phyloP scores from a whole-genome alignment of 2,329 filamentous ascomycete genomes.

The Botrytis squamosa region DNA sequence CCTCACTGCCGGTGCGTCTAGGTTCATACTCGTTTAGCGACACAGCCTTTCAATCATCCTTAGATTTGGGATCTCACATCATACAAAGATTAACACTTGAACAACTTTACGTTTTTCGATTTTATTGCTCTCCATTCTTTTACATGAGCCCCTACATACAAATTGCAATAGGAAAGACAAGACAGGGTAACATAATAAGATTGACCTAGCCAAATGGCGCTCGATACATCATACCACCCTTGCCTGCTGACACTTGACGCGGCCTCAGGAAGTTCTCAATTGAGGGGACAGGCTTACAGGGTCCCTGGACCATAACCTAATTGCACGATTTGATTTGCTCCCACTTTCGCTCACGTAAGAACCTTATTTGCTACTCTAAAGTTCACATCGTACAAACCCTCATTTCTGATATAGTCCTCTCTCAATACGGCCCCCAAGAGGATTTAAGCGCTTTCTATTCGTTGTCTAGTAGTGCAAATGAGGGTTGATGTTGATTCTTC shows the following conservation, averaged over 20 bases:
- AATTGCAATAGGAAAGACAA: neutral
- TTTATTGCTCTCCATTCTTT: neutral
- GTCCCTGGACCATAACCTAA: neutral
- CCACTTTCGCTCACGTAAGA: neutral
- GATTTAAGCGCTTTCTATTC: neutral
- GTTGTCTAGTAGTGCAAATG: neutral
- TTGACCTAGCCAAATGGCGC: conserved; percentile 5
- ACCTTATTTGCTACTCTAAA: neutral
- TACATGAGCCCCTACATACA: neutral
- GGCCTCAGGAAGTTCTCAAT: neutral
- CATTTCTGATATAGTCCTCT: neutral
- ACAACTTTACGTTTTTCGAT: neutral
- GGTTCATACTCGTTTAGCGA: neutral
- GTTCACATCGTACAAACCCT: neutral
- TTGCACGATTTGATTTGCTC: neutral
- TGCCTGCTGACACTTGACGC: conserved; percentile 19
- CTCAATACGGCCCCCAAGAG: neutral
- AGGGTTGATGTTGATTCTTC: neutral
- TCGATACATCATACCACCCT: conserved; percentile 20
- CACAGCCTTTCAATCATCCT: neutral
- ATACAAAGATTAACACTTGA: neutral
- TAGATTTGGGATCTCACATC: neutral
- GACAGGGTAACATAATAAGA: neutral
- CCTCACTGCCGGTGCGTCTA: neutral
- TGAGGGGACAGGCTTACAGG: neutral